A percentile compares a stretch with the other conserved stretches of the same genome.
These are phyloP conservation scores for Misopates orontium DNA, from an alignment of 257 asterid genomes.

Conservation along the genomic window DNA sequence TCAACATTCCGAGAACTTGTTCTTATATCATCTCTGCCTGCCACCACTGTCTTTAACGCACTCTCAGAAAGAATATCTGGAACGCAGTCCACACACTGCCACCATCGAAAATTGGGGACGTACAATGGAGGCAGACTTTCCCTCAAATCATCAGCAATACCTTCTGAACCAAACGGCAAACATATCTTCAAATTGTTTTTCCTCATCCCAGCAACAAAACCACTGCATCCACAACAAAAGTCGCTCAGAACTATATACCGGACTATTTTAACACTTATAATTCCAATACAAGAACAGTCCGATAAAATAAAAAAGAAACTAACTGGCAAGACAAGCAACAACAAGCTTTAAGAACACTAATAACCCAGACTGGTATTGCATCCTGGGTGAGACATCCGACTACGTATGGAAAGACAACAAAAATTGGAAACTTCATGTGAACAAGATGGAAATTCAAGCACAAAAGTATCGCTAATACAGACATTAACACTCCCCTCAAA, in stretches of 20 bases:
- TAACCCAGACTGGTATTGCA: no score
- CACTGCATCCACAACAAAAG: conserved; percentile 50
- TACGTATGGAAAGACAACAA: neutral
- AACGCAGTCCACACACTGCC: conserved; percentile 60
- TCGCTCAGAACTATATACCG: conserved; percentile 9
- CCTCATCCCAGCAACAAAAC: conserved; percentile 62
- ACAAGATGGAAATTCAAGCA: neutral
- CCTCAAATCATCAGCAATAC: conserved; percentile 17
- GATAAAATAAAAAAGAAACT: neutral
- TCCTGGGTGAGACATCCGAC: no score
- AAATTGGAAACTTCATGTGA: neutral
- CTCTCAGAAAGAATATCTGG: conserved; percentile 27
- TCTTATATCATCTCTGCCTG: conserved; percentile 16
- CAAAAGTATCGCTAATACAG: neutral
- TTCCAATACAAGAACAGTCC: neutral
- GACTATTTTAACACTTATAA: neutral
- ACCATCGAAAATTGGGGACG: conserved; percentile 64
- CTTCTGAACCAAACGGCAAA: conserved; percentile 44
- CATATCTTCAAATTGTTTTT: conserved; percentile 43
- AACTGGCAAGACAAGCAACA: no score
- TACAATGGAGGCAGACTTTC: conserved; percentile 47
- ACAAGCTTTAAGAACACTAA: no score
- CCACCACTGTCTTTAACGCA: conserved; percentile 20
- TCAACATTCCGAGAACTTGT: conserved; percentile 23
- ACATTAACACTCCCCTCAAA: no score